Base-by-base conservation (phyloP, 192 early-diverging fungal genomes). In the Backusella circina region DNA sequence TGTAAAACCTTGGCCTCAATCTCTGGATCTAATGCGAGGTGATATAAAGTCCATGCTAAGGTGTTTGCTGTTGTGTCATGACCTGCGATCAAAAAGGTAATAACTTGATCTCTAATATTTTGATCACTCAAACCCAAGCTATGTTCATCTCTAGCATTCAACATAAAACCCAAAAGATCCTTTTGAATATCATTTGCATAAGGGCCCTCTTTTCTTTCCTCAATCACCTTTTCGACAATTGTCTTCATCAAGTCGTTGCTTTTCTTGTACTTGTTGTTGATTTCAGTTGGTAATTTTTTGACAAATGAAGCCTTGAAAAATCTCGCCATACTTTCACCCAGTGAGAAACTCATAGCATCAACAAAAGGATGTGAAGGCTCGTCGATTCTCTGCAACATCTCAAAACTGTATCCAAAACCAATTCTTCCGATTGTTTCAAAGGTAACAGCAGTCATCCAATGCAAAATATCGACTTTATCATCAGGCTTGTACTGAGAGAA, bases 1-100 rank as follows among this genome's bases (percentile, higher is more conserved):
- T 86, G 84, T 2, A 85, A 69, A 13, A 80, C 74, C 35, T 81
- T 78, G 13, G 71, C 61, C 3, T 83, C 70, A 54, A 88, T 70
- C 5, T 77, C 73, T 7, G 90, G 90, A 72, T 88, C 41, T 9
- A 74, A 51, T 61, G 77, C 66, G 6, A 91, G 72, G 21, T 84
- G 70, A 68, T 86, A 88, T 9, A 90, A 68, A 31, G 74, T 70
- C 86, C 86, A 90, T 2, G 79, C 78, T 6, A 90, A 76, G 3
- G 87, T 88, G 68, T 77, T 87, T 15, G 83, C 84, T 6, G 85
- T 89, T 13, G 88, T 90, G 18, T 78, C 75, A 28, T 81, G 76
- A n/a, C 79, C 89, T 23, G 89, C 89, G 75, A 90, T 89, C 75
- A 89, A 71, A 67, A 90, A 88, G 5, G 88, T 89, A 66, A 89